phyloP scores from a whole-genome alignment of 352 stramenopile species.

The Aphanomyces cochlioides region DNA sequence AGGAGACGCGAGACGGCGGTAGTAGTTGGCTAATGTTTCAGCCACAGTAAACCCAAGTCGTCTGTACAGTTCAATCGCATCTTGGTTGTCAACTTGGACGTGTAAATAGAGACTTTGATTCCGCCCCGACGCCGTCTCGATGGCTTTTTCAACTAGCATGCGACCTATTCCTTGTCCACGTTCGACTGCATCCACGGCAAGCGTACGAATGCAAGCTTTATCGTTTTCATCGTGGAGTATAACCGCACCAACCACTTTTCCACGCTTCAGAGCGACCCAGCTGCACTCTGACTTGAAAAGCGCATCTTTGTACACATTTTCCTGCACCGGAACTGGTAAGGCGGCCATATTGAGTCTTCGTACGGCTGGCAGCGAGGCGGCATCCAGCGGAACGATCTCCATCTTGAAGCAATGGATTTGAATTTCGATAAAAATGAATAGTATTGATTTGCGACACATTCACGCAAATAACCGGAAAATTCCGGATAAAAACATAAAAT shows the following conservation, averaged over 20 bases:
- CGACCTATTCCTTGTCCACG: conserved; percentile 13
- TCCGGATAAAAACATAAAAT: too few relatives aligned
- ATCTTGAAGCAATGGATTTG: conserved; percentile 4
- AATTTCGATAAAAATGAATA: not conserved
- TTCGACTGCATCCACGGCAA: conserved; percentile 5
- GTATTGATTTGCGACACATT: too few relatives aligned
- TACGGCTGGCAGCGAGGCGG: not conserved
- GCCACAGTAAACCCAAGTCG: conserved; percentile 61
- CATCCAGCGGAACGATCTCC: conserved; percentile 7
- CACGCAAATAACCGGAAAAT: too few relatives aligned
- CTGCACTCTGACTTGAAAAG: not conserved
- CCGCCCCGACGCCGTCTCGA: not conserved
- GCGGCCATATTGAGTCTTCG: conserved; percentile 10
- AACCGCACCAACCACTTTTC: not conserved
- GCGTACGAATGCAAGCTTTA: conserved; percentile 5
- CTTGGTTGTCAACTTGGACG: conserved; percentile 78
- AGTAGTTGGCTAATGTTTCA: conserved; percentile 83
- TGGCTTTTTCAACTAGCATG: not conserved
- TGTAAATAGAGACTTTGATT: conserved; percentile 45
- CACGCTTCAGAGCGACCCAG: not conserved
- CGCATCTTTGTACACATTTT: conserved; percentile 12
- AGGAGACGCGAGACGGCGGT: conserved; percentile 78
- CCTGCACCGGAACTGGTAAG: conserved; percentile 16
- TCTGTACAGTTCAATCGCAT: conserved; percentile 79
- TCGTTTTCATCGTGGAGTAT: not conserved